phyloP scores from a whole-genome alignment of 192 early-diverging fungal genomes.

The Podila verticillata region DNA sequence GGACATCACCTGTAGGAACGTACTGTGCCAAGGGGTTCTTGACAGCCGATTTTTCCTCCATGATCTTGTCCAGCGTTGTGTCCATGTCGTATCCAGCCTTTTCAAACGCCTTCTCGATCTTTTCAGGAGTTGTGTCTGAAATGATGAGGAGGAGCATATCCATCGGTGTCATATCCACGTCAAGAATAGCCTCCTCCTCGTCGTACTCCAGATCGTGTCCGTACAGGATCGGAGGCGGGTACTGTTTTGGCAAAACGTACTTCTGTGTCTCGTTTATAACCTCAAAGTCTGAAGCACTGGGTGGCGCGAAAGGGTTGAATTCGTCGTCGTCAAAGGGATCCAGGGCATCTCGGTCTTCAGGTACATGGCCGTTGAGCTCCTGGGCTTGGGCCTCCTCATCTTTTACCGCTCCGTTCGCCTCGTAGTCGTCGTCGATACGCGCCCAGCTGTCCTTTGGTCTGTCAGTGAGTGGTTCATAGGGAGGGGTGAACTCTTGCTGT shows the following conservation, averaged over 20 bases:
- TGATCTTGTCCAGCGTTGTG: conserved; percentile 43
- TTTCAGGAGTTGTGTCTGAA: conserved; percentile 43
- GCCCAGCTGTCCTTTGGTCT: conserved; percentile 16
- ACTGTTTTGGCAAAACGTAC: conserved; percentile 1
- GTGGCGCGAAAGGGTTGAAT: conserved; percentile 50
- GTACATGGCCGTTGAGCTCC: neutral
- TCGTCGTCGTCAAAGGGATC: conserved; percentile 51
- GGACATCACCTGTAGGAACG: conserved; percentile 5
- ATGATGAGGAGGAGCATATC: conserved; percentile 58
- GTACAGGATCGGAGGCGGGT: conserved; percentile 42
- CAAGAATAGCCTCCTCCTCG: conserved; percentile 37
- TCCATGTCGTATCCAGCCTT: conserved; percentile 57
- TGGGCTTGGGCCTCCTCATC: neutral
- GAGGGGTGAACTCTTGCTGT: neutral
- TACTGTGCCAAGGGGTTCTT: conserved; percentile 8
- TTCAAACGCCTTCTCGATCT: conserved; percentile 51
- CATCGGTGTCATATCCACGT: conserved; percentile 57
- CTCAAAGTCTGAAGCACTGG: conserved; percentile 37
- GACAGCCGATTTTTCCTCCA: conserved; percentile 14
- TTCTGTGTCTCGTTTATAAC: conserved; percentile 18
- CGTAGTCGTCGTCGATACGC: conserved; percentile 38
- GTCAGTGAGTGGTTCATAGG: neutral
- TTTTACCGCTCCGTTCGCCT: neutral
- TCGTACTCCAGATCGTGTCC: conserved; percentile 3
- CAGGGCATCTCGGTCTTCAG: conserved; percentile 11